Percentiles rank a stretch among this genome's conserved stretches.
phyloP scores from a whole-genome alignment of 148 eudicot species.

The Salicornia ramosissima region DNA sequence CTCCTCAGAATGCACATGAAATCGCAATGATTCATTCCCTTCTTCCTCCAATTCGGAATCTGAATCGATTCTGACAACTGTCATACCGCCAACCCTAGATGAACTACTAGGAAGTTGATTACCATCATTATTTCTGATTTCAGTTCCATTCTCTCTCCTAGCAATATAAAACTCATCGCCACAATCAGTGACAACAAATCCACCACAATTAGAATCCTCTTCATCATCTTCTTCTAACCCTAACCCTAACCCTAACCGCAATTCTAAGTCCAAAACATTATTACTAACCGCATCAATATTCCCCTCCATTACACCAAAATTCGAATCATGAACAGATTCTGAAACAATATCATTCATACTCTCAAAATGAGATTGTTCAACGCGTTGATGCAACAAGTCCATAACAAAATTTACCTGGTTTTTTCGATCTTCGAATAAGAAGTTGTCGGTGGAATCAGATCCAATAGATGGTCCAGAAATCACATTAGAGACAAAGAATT shows the following conservation, averaged over 20 bases:
- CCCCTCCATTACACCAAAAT: conserved; percentile 30
- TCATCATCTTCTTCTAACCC: conserved; percentile 22
- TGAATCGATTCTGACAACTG: conserved; percentile 31
- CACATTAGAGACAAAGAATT: neutral
- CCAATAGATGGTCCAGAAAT: neutral
- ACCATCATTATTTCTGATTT: neutral
- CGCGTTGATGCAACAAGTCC: conserved; percentile 47
- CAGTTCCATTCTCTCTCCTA: conserved; percentile 31
- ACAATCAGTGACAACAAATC: conserved; percentile 38
- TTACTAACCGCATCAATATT: conserved; percentile 34
- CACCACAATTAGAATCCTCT: conserved; percentile 29
- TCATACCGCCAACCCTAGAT: conserved; percentile 28
- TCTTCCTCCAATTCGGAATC: conserved; percentile 34
- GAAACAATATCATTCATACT: conserved; percentile 15
- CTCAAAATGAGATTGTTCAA: conserved; percentile 39
- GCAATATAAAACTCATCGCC: conserved; percentile 45
- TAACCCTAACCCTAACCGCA: conserved; percentile 42
- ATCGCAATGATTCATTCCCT: conserved; percentile 15
- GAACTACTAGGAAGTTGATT: conserved; percentile 17
- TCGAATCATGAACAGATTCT: conserved; percentile 25
- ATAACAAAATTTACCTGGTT: conserved; percentile 60
- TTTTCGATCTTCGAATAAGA: conserved; percentile 29
- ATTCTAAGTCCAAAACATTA: conserved; percentile 34
- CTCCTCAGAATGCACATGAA: conserved; percentile 31
- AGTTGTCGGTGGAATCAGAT: conserved; percentile 2